A percentile compares a stretch with the other conserved stretches of the same genome.
These are phyloP conservation scores for Arthroderma uncinatum DNA, from an alignment of 2,329 filamentous ascomycete genomes.

Conservation along the genomic window DNA sequence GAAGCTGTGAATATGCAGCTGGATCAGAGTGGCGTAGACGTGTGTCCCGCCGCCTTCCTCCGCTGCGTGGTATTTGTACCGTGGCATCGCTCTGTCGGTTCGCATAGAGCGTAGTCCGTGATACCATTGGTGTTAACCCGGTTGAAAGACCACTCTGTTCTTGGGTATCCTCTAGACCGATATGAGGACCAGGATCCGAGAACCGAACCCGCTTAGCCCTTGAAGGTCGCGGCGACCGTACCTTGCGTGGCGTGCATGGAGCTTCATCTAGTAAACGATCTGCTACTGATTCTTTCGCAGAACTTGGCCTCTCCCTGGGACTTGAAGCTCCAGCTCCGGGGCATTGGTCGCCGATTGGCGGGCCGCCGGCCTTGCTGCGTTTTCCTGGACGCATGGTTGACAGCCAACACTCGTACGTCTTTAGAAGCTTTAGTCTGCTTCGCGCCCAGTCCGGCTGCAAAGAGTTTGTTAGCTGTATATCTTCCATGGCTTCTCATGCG, in stretches of 20 bases:
- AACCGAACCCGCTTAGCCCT: conserved; percentile 4
- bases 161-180: neutral
- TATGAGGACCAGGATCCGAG: neutral
- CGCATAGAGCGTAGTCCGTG: conserved; percentile 8
- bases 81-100: neutral
- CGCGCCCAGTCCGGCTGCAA: neutral
- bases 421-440: neutral
- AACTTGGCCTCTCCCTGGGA: neutral
- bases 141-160: conserved; percentile 4
- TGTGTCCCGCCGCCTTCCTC: neutral
- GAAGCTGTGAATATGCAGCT: neutral
- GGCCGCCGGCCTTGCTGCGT: neutral
- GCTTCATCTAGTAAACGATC: neutral
- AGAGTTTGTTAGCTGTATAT: neutral
- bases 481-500: neutral
- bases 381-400: neutral
- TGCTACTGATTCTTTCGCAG: neutral
- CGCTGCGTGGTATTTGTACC: neutral
- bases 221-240: neutral
- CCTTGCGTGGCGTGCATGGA: neutral
- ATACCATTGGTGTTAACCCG: conserved; percentile 12
- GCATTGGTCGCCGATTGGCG: neutral
- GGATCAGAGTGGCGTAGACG: conserved; percentile 10
- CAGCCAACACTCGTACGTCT: neutral
- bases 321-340: neutral